These are phyloP conservation scores for Erigeron canadensis DNA, from an alignment of 129 eudicot species.

Conservation along the genomic window DNA sequence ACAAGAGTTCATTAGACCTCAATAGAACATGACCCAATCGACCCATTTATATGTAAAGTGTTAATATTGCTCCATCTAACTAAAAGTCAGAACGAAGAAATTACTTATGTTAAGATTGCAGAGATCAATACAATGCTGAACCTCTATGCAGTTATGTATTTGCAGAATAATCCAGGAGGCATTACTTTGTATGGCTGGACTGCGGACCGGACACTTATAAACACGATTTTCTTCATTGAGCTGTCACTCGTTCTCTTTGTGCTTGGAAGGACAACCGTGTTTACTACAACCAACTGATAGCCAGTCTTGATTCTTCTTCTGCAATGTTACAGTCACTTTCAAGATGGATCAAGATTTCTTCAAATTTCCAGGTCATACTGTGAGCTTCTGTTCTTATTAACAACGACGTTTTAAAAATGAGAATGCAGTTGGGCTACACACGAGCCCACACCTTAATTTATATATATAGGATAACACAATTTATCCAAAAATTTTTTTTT, in stretches of 20 bases:
- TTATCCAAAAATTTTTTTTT: constrained; percentile 12
- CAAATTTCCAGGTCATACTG: background rate
- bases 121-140: background rate
- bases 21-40: background rate
- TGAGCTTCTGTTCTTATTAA: constrained; percentile 18
- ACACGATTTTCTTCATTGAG: constrained; percentile 76
- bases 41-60: background rate
- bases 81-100: background rate
- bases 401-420: constrained; percentile 22
- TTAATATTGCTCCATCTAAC: background rate
- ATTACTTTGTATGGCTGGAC: constrained; percentile 83
- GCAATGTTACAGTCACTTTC: background rate
- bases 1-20: background rate
- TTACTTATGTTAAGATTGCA: background rate
- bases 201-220: constrained; percentile 68
- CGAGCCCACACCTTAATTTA: background rate
- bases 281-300: constrained; percentile 24
- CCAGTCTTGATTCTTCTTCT: background rate
- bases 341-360: constrained; percentile 20
- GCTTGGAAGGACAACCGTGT: constrained; percentile 66
- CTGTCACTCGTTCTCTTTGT: constrained; percentile 71
- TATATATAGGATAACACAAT: constrained; percentile 1
- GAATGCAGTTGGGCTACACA: constrained; percentile 2
- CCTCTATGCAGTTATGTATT: constrained; percentile 61
- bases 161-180: constrained; percentile 91